A percentile compares a stretch with the other conserved stretches of the same genome.
Evolutionary conservation across 108 stramenopile genomes (phyloP).

Genomic region (Nitzschia putrida): DNA sequence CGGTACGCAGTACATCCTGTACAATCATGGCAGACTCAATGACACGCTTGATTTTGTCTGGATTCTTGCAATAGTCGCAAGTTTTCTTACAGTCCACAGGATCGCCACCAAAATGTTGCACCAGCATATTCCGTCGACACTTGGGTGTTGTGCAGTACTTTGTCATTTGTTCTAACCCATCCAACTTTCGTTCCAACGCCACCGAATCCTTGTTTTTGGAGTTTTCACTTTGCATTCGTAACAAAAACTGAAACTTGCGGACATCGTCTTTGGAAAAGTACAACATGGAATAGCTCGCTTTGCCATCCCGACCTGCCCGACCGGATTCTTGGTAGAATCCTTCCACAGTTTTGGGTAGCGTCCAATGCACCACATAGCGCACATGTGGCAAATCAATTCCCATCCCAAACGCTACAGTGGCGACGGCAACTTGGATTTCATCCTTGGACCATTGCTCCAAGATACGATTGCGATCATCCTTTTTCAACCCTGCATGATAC

Average conservation of each 20-base stretch:
- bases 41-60: slow-evolving; percentile 43
- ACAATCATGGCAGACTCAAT: slow-evolving; percentile 36
- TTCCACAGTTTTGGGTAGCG: slow-evolving; percentile 82
- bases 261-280: slow-evolving; percentile 81
- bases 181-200: slow-evolving; percentile 39
- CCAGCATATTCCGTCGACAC: slow-evolving; percentile 71
- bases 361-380: slow-evolving; percentile 89
- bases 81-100: slow-evolving; percentile 56
- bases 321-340: slow-evolving; percentile 91
- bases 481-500: slow-evolving; percentile 76
- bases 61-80: slow-evolving; percentile 78
- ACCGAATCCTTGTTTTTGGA: slow-evolving; percentile 27
- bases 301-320: slow-evolving; percentile 86
- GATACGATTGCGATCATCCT: slow-evolving; percentile 52
- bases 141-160: slow-evolving; percentile 61
- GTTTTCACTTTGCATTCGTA: slow-evolving; percentile 42
- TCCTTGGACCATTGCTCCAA: slow-evolving; percentile 68
- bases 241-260: slow-evolving; percentile 60
- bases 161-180: slow-evolving; percentile 68
- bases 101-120: slow-evolving; percentile 77
- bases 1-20: slow-evolving; percentile 16
- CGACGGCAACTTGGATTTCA: slow-evolving; percentile 55
- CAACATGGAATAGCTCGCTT: slow-evolving; percentile 71
- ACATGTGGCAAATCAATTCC: slow-evolving; percentile 87
- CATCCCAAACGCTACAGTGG: slow-evolving; percentile 91